These are phyloP conservation scores for Pleurotus platypus DNA, from an alignment of 768 basidiomycete species.

Conservation along the genomic window DNA sequence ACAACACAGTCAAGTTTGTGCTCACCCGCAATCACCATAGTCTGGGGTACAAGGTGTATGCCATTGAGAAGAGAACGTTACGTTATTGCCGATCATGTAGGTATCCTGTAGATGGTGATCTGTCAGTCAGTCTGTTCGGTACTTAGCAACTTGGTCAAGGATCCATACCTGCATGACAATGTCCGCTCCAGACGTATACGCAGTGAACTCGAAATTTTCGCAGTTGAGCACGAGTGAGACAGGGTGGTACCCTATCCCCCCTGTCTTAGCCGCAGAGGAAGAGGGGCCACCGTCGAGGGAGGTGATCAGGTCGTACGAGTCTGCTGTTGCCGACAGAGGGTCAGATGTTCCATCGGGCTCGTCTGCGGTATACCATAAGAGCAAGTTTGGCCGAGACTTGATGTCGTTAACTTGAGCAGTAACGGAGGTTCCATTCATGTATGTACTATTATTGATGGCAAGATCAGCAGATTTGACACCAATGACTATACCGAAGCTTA, in stretches of 20 bases:
- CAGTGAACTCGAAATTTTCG: constrained; percentile 60
- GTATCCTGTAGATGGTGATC: constrained; percentile 42
- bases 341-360: constrained; percentile 73
- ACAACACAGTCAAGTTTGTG: neutral
- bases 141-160: neutral
- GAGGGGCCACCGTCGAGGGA: constrained; percentile 44
- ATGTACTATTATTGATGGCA: constrained; percentile 38
- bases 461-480: neutral
- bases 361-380: constrained; percentile 73
- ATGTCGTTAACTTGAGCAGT: constrained; percentile 65
- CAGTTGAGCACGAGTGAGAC: constrained; percentile 64
- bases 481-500: constrained; percentile 17
- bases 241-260: constrained; percentile 59
- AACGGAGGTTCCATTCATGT: constrained; percentile 61
- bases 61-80: constrained; percentile 60
- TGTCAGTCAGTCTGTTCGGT: neutral
- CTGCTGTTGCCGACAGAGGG: constrained; percentile 56
- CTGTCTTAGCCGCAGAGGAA: constrained; percentile 21
- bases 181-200: constrained; percentile 62
- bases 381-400: constrained; percentile 63
- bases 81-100: constrained; percentile 58
- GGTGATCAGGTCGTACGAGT: constrained; percentile 53
- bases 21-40: constrained; percentile 75
- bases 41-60: constrained; percentile 57
- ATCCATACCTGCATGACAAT: constrained; percentile 41